Evolutionary conservation across 2,329 filamentous ascomycete genomes (phyloP), one percentile per base, ranked within the genome.

Genomic region (Sporothrix sp.): DNA sequence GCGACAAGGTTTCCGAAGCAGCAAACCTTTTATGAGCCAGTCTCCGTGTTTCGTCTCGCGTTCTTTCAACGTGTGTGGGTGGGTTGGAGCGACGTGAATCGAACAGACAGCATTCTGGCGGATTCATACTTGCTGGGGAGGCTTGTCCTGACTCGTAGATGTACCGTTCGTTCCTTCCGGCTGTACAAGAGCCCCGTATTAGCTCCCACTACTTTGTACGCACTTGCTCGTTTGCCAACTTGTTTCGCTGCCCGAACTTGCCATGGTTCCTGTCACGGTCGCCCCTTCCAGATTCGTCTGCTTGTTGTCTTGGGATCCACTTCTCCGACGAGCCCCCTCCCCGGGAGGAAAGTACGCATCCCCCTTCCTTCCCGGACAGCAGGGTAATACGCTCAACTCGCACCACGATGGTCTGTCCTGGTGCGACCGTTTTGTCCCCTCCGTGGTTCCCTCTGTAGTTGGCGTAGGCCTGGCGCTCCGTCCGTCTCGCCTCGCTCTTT

Each of bases 271-370:
- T 20, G 20, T 39, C 36, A n/a, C n/a, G 46, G 16, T 28, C 40
- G 30, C 42, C 28, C 25, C 18, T 46, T 32, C 49, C 42, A 25
- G 32, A 14, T 23, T 38, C 25, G n/a, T 8, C 18, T 21, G 8
- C 23, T 23, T 16, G 21, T n/a, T 37, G 4, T n/a, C n/a, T n/a
- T n/a, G 18, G 51, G 40, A 9, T 47, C 51, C 51, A 53, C 51
- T 50, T 53, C 51, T 53, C 51, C 51, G 51, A 53, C 25, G 18
- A 45, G 45, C 23, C 40, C 36, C 47, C 51, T 44, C 47, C 42
- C 36, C 33, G 14, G 32, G 21, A 35, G 11, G 32, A 14, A 50
- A 30, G 39, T 36, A 35, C 36, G 21, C 36, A 8, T 16, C 7
- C 4, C 27, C 10, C 32, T 33, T 35, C 9, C 35, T 36, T 32